Percentiles rank a stretch among this genome's conserved stretches.
phyloP scores from a whole-genome alignment of 768 basidiomycete genomes.

The Leccinum pellstonianum region DNA sequence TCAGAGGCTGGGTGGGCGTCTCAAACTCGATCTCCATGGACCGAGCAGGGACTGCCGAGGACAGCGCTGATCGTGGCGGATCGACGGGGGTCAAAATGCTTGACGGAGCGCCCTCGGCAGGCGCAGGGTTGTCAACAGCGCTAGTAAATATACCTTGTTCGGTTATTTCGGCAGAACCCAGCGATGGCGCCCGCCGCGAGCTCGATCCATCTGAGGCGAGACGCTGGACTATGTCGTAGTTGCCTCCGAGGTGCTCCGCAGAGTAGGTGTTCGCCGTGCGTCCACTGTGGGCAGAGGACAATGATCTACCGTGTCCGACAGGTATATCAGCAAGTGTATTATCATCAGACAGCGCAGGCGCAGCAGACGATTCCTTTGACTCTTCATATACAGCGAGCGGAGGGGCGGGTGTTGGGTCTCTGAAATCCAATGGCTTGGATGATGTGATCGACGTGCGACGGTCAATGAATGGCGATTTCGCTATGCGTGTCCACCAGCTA shows the following conservation, averaged over 20 bases:
- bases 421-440: conserved; percentile 49
- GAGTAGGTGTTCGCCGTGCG: conserved; percentile 67
- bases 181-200: conserved; percentile 25
- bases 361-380: conserved; percentile 15
- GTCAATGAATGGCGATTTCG: conserved; percentile 64
- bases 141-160: conserved; percentile 16
- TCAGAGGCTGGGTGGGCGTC: conserved; percentile 3
- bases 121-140: conserved; percentile 4
- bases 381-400: conserved; percentile 60
- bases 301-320: conserved; percentile 32
- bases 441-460: conserved; percentile 46
- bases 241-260: conserved; percentile 62
- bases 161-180: conserved; percentile 25
- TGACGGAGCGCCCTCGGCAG: conserved; percentile 13
- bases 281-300: conserved; percentile 52
- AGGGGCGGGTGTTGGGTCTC: conserved; percentile 80
- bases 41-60: conserved; percentile 2
- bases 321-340: conserved; percentile 13
- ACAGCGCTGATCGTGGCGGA: conserved; percentile 19
- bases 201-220: conserved; percentile 31
- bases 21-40: neutral
- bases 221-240: conserved; percentile 70
- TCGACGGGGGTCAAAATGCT: conserved; percentile 10
- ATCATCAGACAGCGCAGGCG: conserved; percentile 16
- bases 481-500: conserved; percentile 78